Base-by-base conservation (phyloP, 257 asterid species). In the Solanum chmielewskii region DNA sequence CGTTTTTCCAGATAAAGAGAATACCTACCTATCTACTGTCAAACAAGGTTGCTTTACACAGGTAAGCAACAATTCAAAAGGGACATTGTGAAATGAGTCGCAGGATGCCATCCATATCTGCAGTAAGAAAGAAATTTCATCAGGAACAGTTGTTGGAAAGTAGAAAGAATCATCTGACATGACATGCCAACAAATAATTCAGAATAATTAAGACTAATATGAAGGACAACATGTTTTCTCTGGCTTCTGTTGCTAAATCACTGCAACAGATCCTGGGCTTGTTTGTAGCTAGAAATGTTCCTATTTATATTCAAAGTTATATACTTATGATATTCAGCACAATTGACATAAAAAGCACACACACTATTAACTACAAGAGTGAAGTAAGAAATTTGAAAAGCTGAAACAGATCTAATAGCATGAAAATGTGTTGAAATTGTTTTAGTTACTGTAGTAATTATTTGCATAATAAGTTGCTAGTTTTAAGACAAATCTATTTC, bases 71-170 rank as follows among this genome's bases (percentile, higher is more conserved):
- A 95, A 87, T 73, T 90, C 89, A 56, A 83, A 83, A 7, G 99
- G 98, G 86, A 93, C 59, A 87, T 90, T 92, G 73, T 59, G 86
- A 91, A 90, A 93, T 71, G 95, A 92, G 88, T 91, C 76, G 78
- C 90, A 93, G 31, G 95, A 91, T 25, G 87, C 88, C 45, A 93
- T 95, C 98, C 98, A 93, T 93, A 91, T 93, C 99, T 96, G 93
- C 81, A 86, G 90, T 86, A 82, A 86, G 42, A 89, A 82, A 56
- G 80, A 16, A 80, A 71, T 69, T 52, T 45, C 70, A 68, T 88
- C 84, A 86, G 69, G 59, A 84, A 47, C 86, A 68, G 75, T 35
- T 83, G 86, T 45, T 82, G 37, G 39, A 82, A 66, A 82, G 77
- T 83, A 25, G 45, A 86, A 42, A 59, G 10, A 39, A 64, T 68